phyloP scores from a whole-genome alignment of 139 green algal species.

The Bryopsis sp. region DNA sequence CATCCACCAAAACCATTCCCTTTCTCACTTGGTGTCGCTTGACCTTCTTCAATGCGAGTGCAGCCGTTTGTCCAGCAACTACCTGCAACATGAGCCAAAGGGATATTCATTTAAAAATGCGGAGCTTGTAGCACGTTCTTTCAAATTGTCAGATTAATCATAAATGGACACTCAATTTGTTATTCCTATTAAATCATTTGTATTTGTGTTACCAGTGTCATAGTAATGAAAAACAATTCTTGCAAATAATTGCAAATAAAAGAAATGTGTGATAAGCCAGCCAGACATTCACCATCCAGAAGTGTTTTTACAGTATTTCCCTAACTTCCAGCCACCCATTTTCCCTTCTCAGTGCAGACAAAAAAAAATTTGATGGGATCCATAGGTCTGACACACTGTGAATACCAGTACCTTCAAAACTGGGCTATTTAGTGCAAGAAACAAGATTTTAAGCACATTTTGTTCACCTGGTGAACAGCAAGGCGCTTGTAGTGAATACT shows the following conservation, averaged over 20 bases:
- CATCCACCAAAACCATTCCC: constrained; percentile 83
- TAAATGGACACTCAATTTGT: constrained; percentile 11
- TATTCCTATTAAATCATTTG: too few species aligned
- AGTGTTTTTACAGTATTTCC: too few species aligned
- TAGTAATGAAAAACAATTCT: too few species aligned
- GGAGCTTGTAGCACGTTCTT: neutral
- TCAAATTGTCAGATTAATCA: constrained; percentile 13
- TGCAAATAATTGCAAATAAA: too few species aligned
- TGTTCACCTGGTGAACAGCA: constrained; percentile 38
- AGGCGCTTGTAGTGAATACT: constrained; percentile 83
- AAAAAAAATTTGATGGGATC: too few species aligned
- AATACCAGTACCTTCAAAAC: too few species aligned
- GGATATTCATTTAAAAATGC: neutral
- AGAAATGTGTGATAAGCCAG: too few species aligned
- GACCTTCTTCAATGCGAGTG: constrained; percentile 80
- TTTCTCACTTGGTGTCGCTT: constrained; percentile 74
- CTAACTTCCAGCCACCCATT: too few species aligned
- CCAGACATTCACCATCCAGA: constrained; percentile 13
- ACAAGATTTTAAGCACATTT: neutral
- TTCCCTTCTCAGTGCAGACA: too few species aligned
- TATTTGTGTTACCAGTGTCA: too few species aligned
- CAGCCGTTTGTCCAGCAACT: constrained; percentile 80
- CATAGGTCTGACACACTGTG: too few species aligned
- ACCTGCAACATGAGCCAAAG: constrained; percentile 31
- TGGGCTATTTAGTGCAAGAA: too few species aligned